These are phyloP conservation scores for Tillandsia leiboldiana DNA, from an alignment of 176 grass and related monocot genomes.

Conservation along the genomic window DNA sequence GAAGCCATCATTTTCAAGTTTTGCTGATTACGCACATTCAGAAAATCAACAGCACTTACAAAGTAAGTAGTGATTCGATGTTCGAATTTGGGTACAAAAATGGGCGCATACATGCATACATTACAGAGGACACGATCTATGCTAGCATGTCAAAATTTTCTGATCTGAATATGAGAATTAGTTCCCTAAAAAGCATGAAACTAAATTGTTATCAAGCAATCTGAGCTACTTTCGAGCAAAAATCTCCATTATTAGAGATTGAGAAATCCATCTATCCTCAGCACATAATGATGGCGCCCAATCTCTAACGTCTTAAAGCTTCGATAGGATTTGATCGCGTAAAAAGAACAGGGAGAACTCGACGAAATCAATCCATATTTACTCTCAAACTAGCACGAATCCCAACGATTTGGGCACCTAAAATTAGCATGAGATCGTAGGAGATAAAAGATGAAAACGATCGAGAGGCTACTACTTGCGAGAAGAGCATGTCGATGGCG, in stretches of 20 bases:
- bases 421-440: neutral
- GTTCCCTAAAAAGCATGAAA: neutral
- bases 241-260: neutral
- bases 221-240: neutral
- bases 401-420: neutral
- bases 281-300: neutral
- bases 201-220: neutral
- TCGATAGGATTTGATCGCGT: neutral
- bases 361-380: too few relatives aligned
- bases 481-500: neutral
- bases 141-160: neutral
- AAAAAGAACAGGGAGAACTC: neutral
- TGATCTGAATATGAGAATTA: neutral
- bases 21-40: too few relatives aligned
- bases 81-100: too few relatives aligned
- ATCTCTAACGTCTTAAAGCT: neutral
- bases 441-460: neutral
- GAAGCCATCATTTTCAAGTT: too few relatives aligned
- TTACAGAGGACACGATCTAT: neutral
- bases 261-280: neutral
- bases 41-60: too few relatives aligned
- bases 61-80: too few relatives aligned
- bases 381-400: neutral
- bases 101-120: too few relatives aligned
- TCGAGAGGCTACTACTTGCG: neutral